phyloP scores from a whole-genome alignment of 148 eudicot genomes.

The Amaranthus cruentus region DNA sequence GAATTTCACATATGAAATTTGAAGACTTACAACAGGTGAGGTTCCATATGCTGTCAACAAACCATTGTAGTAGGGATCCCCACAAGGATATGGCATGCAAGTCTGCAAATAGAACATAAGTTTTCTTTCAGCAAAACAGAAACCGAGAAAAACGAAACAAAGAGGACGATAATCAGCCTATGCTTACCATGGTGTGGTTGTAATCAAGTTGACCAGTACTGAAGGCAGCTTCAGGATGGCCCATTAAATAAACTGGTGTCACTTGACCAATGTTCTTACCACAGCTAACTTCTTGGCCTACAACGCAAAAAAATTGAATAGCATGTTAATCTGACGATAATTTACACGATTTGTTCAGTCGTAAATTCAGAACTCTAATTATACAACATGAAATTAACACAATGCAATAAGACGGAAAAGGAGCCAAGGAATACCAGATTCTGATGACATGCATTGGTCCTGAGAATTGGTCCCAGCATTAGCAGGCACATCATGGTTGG shows the following conservation, averaged over 20 bases:
- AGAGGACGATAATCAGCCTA: neutral
- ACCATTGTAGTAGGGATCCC: constrained; percentile 56
- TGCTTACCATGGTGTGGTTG: constrained; percentile 46
- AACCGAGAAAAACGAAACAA: neutral
- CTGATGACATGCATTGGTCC: constrained; percentile 63
- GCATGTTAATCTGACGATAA: neutral
- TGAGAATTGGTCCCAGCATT: constrained; percentile 47
- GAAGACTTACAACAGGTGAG: constrained; percentile 45
- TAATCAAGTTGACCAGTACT: constrained; percentile 44
- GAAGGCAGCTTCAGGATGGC: constrained; percentile 35
- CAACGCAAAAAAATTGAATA: neutral
- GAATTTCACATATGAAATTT: neutral
- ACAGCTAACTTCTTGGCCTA: constrained; percentile 52
- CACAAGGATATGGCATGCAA: constrained; percentile 42
- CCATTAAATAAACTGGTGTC: constrained; percentile 44
- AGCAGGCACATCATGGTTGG: constrained; percentile 45
- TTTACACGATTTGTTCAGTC: neutral
- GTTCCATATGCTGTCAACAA: constrained; percentile 53
- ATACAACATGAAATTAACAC: neutral
- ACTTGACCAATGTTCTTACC: constrained; percentile 37
- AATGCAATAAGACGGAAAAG: neutral
- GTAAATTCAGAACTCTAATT: neutral
- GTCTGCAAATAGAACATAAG: constrained; percentile 26
- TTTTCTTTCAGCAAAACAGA: neutral
- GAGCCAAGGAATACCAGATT: constrained; percentile 42